These are phyloP conservation scores for Lithohypha guttulata DNA, from an alignment of 2,329 filamentous ascomycete species.

Conservation along the genomic window DNA sequence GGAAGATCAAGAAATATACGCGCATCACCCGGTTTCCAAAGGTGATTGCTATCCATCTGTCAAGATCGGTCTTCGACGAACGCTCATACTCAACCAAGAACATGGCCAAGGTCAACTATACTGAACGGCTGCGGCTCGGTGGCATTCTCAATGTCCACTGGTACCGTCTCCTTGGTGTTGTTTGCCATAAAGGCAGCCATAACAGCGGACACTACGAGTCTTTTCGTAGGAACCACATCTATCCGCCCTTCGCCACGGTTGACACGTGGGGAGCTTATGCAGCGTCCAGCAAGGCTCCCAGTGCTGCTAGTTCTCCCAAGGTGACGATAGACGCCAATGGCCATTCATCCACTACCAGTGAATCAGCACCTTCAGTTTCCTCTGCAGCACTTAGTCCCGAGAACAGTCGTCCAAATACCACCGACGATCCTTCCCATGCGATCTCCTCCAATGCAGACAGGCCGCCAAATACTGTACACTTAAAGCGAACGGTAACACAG, in stretches of 20 bases:
- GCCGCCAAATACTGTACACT: neutral
- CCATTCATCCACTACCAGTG: constrained; percentile 3
- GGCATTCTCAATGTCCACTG: constrained; percentile 64
- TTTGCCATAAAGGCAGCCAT: constrained; percentile 92
- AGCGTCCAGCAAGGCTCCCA: constrained; percentile 54
- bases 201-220: constrained; percentile 96
- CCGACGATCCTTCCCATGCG: constrained; percentile 4
- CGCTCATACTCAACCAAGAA: constrained; percentile 78
- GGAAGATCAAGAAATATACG: constrained; percentile 77
- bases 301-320: constrained; percentile 43
- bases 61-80: constrained; percentile 79
- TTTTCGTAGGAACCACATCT: constrained; percentile 74
- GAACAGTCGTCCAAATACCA: constrained; percentile 15
- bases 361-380: constrained; percentile 17
- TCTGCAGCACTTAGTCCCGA: constrained; percentile 13
- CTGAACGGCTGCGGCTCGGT: constrained; percentile 73
- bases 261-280: constrained; percentile 66
- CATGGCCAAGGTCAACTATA: constrained; percentile 84
- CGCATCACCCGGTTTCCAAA: constrained; percentile 81
- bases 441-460: neutral
- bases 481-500: constrained; percentile 17
- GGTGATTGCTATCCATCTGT: constrained; percentile 82
- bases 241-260: constrained; percentile 70
- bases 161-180: constrained; percentile 76
- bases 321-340: neutral